Evolutionary conservation across 2,329 filamentous ascomycete genomes (phyloP).

Genomic region (Paraphaeosphaeria sporulosa): DNA sequence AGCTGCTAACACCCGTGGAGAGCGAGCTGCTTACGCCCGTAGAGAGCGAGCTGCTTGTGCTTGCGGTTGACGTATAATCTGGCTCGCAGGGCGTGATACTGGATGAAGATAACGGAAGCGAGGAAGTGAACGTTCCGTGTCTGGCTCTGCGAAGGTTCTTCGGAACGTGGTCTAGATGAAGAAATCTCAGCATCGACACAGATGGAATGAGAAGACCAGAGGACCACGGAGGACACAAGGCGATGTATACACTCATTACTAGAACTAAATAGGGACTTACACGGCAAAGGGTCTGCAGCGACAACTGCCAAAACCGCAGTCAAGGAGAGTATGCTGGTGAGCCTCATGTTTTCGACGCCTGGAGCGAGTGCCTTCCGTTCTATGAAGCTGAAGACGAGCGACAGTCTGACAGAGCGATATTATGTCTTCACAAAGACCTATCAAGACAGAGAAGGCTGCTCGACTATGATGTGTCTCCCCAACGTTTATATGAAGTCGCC

Average conservation of each 20-base stretch:
- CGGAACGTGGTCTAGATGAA: constrained; percentile 10
- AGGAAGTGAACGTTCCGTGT: background rate
- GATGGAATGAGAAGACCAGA: background rate
- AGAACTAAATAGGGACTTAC: constrained; percentile 4
- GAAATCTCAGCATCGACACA: background rate
- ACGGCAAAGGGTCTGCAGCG: constrained; percentile 16
- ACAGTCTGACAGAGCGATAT: constrained; percentile 7
- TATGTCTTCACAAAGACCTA: constrained; percentile 12
- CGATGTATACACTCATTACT: background rate
- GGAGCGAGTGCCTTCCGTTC: background rate
- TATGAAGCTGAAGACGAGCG: constrained; percentile 1
- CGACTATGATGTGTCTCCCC: constrained; percentile 7
- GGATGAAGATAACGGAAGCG: constrained; percentile 1
- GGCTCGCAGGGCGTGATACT: constrained; percentile 1
- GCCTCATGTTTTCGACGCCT: constrained; percentile 12
- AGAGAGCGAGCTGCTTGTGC: constrained; percentile 1
- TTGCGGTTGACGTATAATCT: background rate
- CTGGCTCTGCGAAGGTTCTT: constrained; percentile 11
- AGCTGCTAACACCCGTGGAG: background rate
- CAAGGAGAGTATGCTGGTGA: constrained; percentile 6
- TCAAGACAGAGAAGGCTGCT: constrained; percentile 4
- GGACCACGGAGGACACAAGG: background rate
- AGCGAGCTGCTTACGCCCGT: background rate
- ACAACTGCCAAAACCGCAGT: constrained; percentile 9
- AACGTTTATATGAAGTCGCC: constrained; percentile 15